Evolutionary conservation across 495 filamentous ascomycete genomes (phyloP).

Genomic region (Penicillium antarcticum): DNA sequence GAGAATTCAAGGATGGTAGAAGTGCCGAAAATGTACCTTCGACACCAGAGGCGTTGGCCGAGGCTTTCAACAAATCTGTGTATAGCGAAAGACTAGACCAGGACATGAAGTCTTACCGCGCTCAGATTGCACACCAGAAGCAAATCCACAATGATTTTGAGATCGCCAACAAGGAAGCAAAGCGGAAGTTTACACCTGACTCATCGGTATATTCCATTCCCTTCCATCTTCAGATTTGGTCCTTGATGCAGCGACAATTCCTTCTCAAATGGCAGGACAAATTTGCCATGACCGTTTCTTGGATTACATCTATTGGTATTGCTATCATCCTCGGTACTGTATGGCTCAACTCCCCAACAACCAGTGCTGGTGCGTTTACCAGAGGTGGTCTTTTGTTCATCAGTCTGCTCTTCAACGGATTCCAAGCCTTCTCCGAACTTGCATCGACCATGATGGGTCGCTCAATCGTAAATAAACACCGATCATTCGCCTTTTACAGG

Average conservation of each 20-base stretch:
- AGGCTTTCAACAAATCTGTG: constrained; percentile 65
- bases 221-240: constrained; percentile 76
- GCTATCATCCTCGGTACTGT: constrained; percentile 77
- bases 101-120: constrained; percentile 68
- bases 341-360: constrained; percentile 65
- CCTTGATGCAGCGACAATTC: constrained; percentile 78
- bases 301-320: constrained; percentile 71
- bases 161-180: constrained; percentile 70
- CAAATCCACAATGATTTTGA: constrained; percentile 71
- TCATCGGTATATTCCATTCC: constrained; percentile 78
- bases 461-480: constrained; percentile 74
- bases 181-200: constrained; percentile 63
- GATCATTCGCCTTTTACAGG: constrained; percentile 74
- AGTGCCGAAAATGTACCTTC: constrained; percentile 62
- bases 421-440: constrained; percentile 74
- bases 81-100: constrained; percentile 51
- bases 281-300: constrained; percentile 69
- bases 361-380: constrained; percentile 69
- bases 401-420: constrained; percentile 73
- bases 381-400: constrained; percentile 77
- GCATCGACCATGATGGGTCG: constrained; percentile 69
- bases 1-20: constrained; percentile 66
- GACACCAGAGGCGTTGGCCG: constrained; percentile 57
- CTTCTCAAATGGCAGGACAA: constrained; percentile 82
- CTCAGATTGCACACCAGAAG: constrained; percentile 55